Evolutionary conservation across 1,284 basidiomycete genomes (phyloP).

Genomic region (Fomitopsis pinicola): DNA sequence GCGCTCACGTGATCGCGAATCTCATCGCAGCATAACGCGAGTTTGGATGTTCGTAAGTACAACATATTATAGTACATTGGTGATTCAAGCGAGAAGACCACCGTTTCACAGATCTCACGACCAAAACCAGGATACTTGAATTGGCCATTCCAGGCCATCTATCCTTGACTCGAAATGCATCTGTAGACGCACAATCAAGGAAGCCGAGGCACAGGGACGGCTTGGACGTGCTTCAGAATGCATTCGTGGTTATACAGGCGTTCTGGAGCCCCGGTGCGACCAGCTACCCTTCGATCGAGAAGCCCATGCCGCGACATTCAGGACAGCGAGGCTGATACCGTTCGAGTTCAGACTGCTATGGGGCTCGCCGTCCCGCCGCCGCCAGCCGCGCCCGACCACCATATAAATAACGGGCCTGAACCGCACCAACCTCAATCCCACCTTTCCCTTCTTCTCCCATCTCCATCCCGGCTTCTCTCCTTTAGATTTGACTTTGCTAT

Average conservation of each 20-base stretch:
- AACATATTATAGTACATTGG: too few relatives aligned
- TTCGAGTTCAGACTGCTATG: background rate
- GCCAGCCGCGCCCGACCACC: background rate
- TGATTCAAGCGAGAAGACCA: too few relatives aligned
- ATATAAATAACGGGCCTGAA: background rate
- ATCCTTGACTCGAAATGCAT: too few relatives aligned
- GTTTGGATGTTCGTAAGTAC: too few relatives aligned
- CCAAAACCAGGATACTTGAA: too few relatives aligned
- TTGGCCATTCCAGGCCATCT: too few relatives aligned
- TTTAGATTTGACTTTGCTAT: background rate
- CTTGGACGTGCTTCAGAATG: too few relatives aligned
- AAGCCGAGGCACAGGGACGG: too few relatives aligned
- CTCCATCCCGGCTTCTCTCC: background rate
- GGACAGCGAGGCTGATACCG: background rate
- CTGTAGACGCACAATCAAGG: too few relatives aligned
- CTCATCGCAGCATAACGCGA: background rate
- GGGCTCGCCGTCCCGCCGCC: background rate
- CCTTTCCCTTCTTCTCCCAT: background rate
- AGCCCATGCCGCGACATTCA: background rate
- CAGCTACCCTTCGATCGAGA: background rate
- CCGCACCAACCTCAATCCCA: background rate
- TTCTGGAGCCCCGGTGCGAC: background rate
- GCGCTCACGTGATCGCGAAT: background rate
- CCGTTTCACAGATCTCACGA: too few relatives aligned
- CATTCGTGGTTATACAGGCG: background rate